phyloP scores from a whole-genome alignment of 805 yeast genomes.

The Yamadazyma philogaea region DNA sequence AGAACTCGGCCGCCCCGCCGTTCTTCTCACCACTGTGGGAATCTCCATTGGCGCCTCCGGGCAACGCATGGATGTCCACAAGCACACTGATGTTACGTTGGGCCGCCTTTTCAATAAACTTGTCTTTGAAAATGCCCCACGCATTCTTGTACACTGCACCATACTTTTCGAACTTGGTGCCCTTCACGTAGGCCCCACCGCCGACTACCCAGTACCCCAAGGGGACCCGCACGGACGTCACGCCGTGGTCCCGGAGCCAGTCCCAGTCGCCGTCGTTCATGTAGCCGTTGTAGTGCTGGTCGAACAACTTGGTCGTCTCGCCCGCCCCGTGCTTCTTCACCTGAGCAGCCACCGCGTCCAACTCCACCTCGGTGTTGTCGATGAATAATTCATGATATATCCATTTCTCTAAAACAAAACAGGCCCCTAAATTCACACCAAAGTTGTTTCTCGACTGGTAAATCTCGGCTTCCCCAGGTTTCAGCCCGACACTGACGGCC shows the following conservation, averaged over 20 bases:
- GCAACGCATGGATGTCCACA: slow-evolving; percentile 84
- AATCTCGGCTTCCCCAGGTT: slow-evolving; percentile 46
- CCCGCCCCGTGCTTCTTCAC: slow-evolving; percentile 51
- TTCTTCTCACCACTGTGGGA: slow-evolving; percentile 73
- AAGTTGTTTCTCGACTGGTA: slow-evolving; percentile 60
- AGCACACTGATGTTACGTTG: slow-evolving; percentile 65
- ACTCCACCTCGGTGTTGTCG: slow-evolving; percentile 57
- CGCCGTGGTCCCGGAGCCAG: slow-evolving; percentile 63
- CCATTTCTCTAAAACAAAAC: slow-evolving; percentile 79
- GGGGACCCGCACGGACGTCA: slow-evolving; percentile 83
- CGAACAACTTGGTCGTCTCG: slow-evolving; percentile 51
- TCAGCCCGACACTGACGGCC: slow-evolving; percentile 25
- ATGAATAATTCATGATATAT: slow-evolving; percentile 62
- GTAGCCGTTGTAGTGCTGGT: slow-evolving; percentile 64
- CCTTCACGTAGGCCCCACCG: slow-evolving; percentile 54
- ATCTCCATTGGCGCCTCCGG: slow-evolving; percentile 87
- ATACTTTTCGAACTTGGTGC: slow-evolving; percentile 60
- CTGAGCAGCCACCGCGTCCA: slow-evolving; percentile 60
- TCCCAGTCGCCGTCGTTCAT: slow-evolving; percentile 73
- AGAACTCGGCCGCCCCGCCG: slow-evolving; percentile 59
- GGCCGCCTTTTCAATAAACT: slow-evolving; percentile 58
- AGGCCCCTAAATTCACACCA: slow-evolving; percentile 84
- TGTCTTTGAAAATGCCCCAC: slow-evolving; percentile 59
- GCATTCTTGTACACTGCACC: slow-evolving; percentile 62
- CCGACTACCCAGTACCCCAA: slow-evolving; percentile 88